Evolutionary conservation across 73 alveolate species (phyloP).

Genomic region (Tetrahymena malaccensis): DNA sequence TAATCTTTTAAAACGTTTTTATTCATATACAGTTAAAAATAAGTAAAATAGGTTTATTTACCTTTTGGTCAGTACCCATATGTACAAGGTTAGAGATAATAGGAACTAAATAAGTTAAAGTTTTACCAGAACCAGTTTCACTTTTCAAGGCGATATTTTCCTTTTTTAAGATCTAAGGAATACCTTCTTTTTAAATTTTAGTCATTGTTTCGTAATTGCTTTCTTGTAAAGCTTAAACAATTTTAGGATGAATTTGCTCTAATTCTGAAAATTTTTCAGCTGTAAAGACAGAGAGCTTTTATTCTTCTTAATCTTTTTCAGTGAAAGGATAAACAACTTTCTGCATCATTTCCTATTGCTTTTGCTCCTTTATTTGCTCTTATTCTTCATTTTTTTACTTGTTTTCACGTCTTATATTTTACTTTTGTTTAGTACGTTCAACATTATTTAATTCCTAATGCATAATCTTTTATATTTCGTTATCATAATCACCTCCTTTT

Average conservation of each 20-base stretch:
- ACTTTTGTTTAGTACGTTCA: neutral
- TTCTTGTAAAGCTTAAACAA: constrained; percentile 62
- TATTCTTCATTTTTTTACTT: neutral
- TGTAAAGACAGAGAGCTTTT: constrained; percentile 44
- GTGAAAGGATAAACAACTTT: neutral
- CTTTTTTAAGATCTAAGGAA: constrained; percentile 71
- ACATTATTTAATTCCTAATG: neutral
- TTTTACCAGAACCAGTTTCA: constrained; percentile 96
- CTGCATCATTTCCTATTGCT: neutral
- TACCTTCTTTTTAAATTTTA: constrained; percentile 79
- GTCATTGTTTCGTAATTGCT: constrained; percentile 72
- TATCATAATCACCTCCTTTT: neutral
- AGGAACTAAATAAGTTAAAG: constrained; percentile 89
- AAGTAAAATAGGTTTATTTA: neutral
- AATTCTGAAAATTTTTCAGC: constrained; percentile 66
- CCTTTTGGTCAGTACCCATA: constrained; percentile 45
- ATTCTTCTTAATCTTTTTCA: neutral
- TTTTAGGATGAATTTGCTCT: constrained; percentile 47
- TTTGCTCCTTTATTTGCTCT: neutral
- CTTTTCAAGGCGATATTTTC: constrained; percentile 75
- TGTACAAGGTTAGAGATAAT: constrained; percentile 62
- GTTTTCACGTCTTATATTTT: neutral
- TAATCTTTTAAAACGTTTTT: constrained; percentile 32
- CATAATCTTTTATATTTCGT: neutral
- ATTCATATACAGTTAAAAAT: neutral